These are phyloP conservation scores for Aspergillus sp. DNA, from an alignment of 2,329 filamentous ascomycete genomes.

Conservation along the genomic window DNA sequence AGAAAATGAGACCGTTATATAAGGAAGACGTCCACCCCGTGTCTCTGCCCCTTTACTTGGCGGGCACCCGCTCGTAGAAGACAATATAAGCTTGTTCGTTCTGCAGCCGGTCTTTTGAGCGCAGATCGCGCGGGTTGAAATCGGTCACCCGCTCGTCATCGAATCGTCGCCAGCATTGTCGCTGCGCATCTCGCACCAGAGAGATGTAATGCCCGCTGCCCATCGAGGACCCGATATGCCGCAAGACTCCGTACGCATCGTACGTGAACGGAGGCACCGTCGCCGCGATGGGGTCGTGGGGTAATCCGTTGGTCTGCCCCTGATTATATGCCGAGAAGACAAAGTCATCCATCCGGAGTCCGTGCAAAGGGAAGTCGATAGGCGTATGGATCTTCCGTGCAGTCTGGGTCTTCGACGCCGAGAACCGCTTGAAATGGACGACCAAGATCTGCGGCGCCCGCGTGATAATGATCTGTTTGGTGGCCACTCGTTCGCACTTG, in stretches of 20 bases:
- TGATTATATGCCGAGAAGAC: constrained; percentile 52
- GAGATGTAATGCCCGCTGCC: constrained; percentile 79
- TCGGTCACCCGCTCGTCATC: constrained; percentile 60
- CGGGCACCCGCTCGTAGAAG: constrained; percentile 59
- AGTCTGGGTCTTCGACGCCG: constrained; percentile 56
- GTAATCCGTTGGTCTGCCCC: constrained; percentile 56
- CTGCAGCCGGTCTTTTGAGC: constrained; percentile 54
- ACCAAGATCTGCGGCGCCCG: constrained; percentile 78
- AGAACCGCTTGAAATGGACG: constrained; percentile 73
- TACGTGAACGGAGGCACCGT: constrained; percentile 66
- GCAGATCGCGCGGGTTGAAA: constrained; percentile 57
- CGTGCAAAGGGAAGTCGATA: constrained; percentile 74
- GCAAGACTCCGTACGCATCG: constrained; percentile 81
- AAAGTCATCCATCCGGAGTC: constrained; percentile 64
- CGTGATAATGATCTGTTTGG: constrained; percentile 72
- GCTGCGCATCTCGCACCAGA: constrained; percentile 62
- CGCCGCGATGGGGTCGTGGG: constrained; percentile 51
- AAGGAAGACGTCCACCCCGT: background rate
- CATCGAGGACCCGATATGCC: constrained; percentile 69
- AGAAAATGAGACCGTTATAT: background rate
- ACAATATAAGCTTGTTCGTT: constrained; percentile 67
- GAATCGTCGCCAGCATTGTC: constrained; percentile 62
- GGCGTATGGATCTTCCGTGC: constrained; percentile 69
- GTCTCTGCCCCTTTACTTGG: constrained; percentile 34
- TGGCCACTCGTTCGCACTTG: constrained; percentile 65